Evolutionary conservation across 1,284 basidiomycete genomes (phyloP).

Genomic region (Caloboletus inedulis): DNA sequence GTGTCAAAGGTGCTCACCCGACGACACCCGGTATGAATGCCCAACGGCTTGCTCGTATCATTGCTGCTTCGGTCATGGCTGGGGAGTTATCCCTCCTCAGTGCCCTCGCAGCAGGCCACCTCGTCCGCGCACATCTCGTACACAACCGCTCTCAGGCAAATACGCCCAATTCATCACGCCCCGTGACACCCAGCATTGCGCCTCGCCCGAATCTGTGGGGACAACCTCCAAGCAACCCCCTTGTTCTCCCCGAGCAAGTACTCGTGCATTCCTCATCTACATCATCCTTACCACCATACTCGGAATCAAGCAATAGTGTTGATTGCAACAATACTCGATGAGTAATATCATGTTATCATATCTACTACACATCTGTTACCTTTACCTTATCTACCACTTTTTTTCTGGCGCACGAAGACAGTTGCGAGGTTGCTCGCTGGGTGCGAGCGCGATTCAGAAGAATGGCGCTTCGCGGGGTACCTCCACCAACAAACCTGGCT

Average conservation of each 20-base stretch:
- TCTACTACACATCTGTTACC: constrained; percentile 26
- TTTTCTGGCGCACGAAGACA: constrained; percentile 5
- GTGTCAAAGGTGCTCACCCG: constrained; percentile 81
- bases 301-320: constrained; percentile 26
- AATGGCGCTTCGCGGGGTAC: neutral
- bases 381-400: constrained; percentile 20
- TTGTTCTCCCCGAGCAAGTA: constrained; percentile 1
- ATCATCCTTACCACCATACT: constrained; percentile 31
- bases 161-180: constrained; percentile 62
- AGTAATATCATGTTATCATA: constrained; percentile 11
- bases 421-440: neutral
- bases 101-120: constrained; percentile 88
- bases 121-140: constrained; percentile 87
- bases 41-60: constrained; percentile 81
- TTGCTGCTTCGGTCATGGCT: constrained; percentile 90
- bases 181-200: constrained; percentile 54
- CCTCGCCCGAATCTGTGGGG: constrained; percentile 24
- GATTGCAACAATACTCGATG: constrained; percentile 2
- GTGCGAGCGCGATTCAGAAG: neutral
- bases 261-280: constrained; percentile 33
- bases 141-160: constrained; percentile 74
- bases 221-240: constrained; percentile 13
- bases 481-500: constrained; percentile 6
- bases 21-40: constrained; percentile 85
- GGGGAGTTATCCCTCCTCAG: constrained; percentile 88